Base-by-base conservation (phyloP, 2,329 filamentous ascomycete genomes). In the Penicillium freii region DNA sequence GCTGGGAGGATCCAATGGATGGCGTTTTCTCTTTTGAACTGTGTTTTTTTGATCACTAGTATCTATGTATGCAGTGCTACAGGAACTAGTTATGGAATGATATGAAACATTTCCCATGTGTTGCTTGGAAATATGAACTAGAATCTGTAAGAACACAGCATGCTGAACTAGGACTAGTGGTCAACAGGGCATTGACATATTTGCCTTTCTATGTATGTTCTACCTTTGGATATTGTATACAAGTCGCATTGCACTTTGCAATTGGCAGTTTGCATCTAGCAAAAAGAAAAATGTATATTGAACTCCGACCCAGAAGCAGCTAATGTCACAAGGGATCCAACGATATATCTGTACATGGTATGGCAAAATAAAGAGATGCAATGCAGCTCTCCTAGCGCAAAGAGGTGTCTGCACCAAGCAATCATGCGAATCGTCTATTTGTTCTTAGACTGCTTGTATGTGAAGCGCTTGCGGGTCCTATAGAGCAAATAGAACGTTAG, bases 401-500 rank as follows among this genome's bases (percentile, higher is more conserved):
- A n/a, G 17, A 42, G 50, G 38, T 27, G 27, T 44, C 39, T 29
- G 38, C 33, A 54, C 27, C 17, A 45, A 15, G 29, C 17, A 38
- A 33, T 43, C 33, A 58, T 44, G 45, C 36, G 31, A 59, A 42
- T 38, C 43, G 52, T 64, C 65, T 80, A 87, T 75, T 83, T 88
- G 74, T 89, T 89, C 82, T 89, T 89, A 58, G 84, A 87, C 76
- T 83, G 80, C 77, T 87, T 88, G 72, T 88, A 89, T 29, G 78
- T 80, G 75, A 89, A 89, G 43, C 79, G 78, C 75, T 88, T 89
- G 66, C 87, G 80, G 53, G 87, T 90, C 59, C 87, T 89, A 66
- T 54, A 53, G 9, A 45, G 21, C 42, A 42, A 43, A 38, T 19
- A 46, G 25, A 3, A 40, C 7, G 40, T 42, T n/a, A 54, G 51